phyloP scores from a whole-genome alignment of 768 basidiomycete species.

The Tulasnella sp. region DNA sequence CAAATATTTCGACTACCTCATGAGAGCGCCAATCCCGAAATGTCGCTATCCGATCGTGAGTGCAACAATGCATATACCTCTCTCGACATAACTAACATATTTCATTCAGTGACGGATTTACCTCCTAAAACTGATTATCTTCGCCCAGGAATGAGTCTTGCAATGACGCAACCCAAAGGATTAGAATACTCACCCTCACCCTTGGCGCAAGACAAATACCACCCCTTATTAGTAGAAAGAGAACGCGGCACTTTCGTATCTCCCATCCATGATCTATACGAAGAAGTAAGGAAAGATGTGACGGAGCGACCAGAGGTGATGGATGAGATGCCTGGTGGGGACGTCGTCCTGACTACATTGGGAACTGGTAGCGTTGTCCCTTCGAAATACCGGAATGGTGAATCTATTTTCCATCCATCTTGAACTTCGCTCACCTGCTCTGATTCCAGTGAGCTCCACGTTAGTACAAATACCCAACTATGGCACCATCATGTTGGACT shows the following conservation, averaged over 20 bases:
- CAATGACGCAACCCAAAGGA: no score
- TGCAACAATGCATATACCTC: background rate
- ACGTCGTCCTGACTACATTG: conserved; percentile 59
- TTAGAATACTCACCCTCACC: no score
- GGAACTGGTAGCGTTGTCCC: conserved; percentile 86
- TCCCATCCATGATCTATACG: conserved; percentile 27
- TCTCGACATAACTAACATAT: no score
- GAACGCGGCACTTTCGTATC: conserved; percentile 33
- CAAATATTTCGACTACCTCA: conserved; percentile 57
- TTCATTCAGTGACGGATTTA: conserved; percentile 29
- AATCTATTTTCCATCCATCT: conserved; percentile 17
- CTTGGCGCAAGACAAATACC: no score
- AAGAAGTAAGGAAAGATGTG: conserved; percentile 28
- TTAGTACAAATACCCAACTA: conserved; percentile 58
- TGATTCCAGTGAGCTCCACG: conserved; percentile 52
- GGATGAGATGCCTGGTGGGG: conserved; percentile 36
- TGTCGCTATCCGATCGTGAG: conserved; percentile 27
- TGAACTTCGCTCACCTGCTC: background rate
- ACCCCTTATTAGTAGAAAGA: conserved; percentile 18
- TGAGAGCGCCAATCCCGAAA: conserved; percentile 34
- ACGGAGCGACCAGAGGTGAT: conserved; percentile 23
- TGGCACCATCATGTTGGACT: conserved; percentile 72
- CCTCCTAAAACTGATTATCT: conserved; percentile 34
- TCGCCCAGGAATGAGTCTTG: conserved; percentile 36
- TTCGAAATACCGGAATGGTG: conserved; percentile 78